Evolutionary conservation across 2,329 filamentous ascomycete genomes (phyloP).

Genomic region (Ophiobolus disseminans): DNA sequence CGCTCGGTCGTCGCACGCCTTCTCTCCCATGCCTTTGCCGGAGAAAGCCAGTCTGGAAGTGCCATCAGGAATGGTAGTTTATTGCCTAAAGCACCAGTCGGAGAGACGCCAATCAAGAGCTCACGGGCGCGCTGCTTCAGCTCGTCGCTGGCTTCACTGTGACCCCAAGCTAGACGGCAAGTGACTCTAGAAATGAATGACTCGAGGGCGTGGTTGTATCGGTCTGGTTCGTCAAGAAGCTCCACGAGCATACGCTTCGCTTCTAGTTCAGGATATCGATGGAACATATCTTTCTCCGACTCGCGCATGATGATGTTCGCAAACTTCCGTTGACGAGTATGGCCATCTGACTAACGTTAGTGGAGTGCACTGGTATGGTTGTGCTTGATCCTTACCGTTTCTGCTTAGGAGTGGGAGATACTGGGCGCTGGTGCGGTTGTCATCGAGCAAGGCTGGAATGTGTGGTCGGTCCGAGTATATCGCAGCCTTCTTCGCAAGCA

Average conservation of each 20-base stretch:
- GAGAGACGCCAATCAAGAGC: slow-evolving; percentile 55
- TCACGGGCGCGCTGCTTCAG: slow-evolving; percentile 57
- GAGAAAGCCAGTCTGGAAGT: slow-evolving; percentile 52
- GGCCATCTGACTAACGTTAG: slow-evolving; percentile 43
- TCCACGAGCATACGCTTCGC: slow-evolving; percentile 55
- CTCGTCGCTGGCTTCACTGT: slow-evolving; percentile 53
- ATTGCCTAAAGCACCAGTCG: slow-evolving; percentile 55
- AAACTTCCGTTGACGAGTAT: slow-evolving; percentile 54
- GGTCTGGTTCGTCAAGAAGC: slow-evolving; percentile 51
- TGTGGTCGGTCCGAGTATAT: slow-evolving; percentile 57
- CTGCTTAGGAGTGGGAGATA: slow-evolving; percentile 55
- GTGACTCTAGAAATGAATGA: slow-evolving; percentile 57
- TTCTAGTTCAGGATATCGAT: slow-evolving; percentile 55
- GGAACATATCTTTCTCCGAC: slow-evolving; percentile 50
- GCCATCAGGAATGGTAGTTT: slow-evolving; percentile 56
- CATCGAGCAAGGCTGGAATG: slow-evolving; percentile 53
- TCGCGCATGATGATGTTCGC: slow-evolving; percentile 56
- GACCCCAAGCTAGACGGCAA: slow-evolving; percentile 56
- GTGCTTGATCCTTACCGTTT: slow-evolving; percentile 43
- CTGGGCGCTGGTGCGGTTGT: slow-evolving; percentile 55
- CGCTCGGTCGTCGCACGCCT: slow-evolving; percentile 53
- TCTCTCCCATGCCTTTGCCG: slow-evolving; percentile 55
- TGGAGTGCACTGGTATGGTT: neutral
- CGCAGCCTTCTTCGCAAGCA: slow-evolving; percentile 53
- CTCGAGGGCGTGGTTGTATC: slow-evolving; percentile 54